Evolutionary conservation across 257 asterid genomes (phyloP).

Genomic region (Verbascum thapsus): DNA sequence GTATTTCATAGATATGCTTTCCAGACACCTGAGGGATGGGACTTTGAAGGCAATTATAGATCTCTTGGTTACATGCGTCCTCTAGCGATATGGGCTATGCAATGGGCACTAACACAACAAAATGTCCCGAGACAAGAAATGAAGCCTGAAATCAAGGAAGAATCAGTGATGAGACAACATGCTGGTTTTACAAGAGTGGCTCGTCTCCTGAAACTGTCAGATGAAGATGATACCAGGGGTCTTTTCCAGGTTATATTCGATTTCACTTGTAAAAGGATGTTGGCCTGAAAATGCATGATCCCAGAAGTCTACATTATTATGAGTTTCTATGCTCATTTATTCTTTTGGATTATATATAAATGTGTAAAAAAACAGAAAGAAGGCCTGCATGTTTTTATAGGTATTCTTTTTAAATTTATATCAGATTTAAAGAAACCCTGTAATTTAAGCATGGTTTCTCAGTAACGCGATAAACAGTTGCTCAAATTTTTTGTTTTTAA

Average conservation of each 20-base stretch:
- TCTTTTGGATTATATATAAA: conserved; percentile 11
- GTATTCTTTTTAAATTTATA: neutral
- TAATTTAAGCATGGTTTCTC: no score
- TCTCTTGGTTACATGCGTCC: conserved; percentile 92
- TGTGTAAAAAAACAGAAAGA: conserved; percentile 5
- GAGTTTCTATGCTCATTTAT: conserved; percentile 22
- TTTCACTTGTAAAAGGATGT: conserved; percentile 74
- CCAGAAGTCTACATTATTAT: conserved; percentile 11
- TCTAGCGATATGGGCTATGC: conserved; percentile 97
- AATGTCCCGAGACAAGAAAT: conserved; percentile 41
- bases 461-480: no score
- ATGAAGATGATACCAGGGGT: conserved; percentile 67
- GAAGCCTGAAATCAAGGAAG: conserved; percentile 55
- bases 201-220: conserved; percentile 63
- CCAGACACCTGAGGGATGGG: conserved; percentile 94
- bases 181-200: conserved; percentile 77
- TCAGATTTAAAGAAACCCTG: no score
- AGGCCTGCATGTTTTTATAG: neutral
- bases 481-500: no score
- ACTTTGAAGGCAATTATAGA: conserved; percentile 69
- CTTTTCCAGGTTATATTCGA: conserved; percentile 74
- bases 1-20: conserved; percentile 63
- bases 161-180: conserved; percentile 64
- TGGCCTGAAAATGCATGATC: conserved; percentile 35
- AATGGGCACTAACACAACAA: conserved; percentile 77